These are phyloP conservation scores for Tephrocybe sp. DNA, from an alignment of 768 basidiomycete genomes.

Conservation along the genomic window DNA sequence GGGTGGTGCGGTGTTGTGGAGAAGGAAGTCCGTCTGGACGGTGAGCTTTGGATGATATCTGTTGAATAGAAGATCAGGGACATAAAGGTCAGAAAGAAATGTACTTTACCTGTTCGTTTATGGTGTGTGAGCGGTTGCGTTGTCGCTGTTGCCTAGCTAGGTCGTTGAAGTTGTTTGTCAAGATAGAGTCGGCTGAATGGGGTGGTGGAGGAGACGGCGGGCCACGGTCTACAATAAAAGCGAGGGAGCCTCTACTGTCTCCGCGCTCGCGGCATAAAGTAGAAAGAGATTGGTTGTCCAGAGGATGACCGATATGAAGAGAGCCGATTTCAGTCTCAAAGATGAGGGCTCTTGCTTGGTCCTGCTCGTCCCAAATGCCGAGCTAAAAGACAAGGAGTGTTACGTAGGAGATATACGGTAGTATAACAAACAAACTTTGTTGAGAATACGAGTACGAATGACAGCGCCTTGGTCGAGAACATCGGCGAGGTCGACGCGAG, in stretches of 20 bases:
- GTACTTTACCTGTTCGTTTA: constrained; percentile 15
- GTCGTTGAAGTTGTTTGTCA: not conserved
- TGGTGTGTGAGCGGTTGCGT: constrained; percentile 8
- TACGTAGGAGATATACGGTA: not conserved
- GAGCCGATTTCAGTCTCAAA: constrained; percentile 22
- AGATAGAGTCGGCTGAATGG: constrained; percentile 1
- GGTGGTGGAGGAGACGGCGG: constrained; percentile 7
- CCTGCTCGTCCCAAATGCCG: constrained; percentile 14
- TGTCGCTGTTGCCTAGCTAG: constrained; percentile 3
- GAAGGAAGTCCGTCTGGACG: constrained; percentile 5
- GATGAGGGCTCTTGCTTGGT: constrained; percentile 16
- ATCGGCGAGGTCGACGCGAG: constrained; percentile 19
- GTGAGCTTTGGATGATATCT: not conserved
- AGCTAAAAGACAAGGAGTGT: constrained; percentile 8
- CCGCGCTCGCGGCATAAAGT: constrained; percentile 17
- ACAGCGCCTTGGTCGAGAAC: constrained; percentile 17
- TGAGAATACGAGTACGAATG: constrained; percentile 19
- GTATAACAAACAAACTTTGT: constrained; percentile 11
- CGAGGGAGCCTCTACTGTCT: constrained; percentile 18
- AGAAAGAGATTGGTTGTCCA: constrained; percentile 14
- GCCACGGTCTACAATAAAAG: constrained; percentile 15
- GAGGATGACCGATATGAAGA: constrained; percentile 16
- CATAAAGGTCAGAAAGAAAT: not conserved
- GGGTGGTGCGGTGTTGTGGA: constrained; percentile 8
- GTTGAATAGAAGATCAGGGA: not conserved